Conservation (phyloP, 176 grass and related monocot genomes). For the Thinopyrum elongatum region DNA sequence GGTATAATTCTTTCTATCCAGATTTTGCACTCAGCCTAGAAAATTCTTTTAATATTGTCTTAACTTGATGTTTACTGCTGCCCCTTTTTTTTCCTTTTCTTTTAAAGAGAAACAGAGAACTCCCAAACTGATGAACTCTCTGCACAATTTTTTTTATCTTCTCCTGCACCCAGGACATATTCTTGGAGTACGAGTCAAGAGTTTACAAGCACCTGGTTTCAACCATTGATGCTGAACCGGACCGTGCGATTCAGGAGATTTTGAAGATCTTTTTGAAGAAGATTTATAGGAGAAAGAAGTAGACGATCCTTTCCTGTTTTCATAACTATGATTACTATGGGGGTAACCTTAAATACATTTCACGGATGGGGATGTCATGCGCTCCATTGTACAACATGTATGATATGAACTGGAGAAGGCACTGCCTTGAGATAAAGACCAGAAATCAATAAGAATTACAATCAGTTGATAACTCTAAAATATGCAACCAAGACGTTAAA, state of each 20-base stretch:
- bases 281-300: conserved; percentile 71
- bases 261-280: conserved; percentile 62
- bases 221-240: conserved; percentile 43
- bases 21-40: neutral
- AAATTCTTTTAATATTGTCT: neutral
- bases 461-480: too few relatives aligned
- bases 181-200: conserved; percentile 61
- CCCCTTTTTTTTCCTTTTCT: neutral
- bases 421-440: too few relatives aligned
- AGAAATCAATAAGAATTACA: too few relatives aligned
- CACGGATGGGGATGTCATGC: neutral
- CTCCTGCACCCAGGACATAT: conserved; percentile 41
- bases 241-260: conserved; percentile 47
- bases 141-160: neutral
- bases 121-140: neutral
- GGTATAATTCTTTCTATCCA: conserved; percentile 20
- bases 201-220: conserved; percentile 59
- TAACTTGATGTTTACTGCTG: neutral
- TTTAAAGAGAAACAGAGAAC: neutral
- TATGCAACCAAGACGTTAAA: too few relatives aligned
- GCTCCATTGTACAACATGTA: conserved; percentile 1
- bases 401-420: neutral
- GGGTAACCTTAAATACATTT: neutral
- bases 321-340: neutral
- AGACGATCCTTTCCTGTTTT: neutral